Conservation (phyloP, 2,329 filamentous ascomycete species). For the Chaetomiaceae sp. region DNA sequence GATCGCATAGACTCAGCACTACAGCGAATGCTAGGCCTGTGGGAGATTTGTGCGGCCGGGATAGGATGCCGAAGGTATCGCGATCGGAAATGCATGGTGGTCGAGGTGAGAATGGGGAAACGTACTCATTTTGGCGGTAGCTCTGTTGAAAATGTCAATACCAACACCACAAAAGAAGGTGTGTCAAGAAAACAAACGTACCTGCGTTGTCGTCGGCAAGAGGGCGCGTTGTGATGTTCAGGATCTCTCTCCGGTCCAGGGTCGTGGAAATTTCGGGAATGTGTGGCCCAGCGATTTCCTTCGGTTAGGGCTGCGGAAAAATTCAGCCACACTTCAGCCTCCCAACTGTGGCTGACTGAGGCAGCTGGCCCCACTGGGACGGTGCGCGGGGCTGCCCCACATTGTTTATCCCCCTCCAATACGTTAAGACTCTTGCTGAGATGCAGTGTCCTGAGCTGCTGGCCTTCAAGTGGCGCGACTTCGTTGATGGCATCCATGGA, state of each 20-base stretch:
- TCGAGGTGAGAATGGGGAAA: conserved; percentile 22
- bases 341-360: not conserved
- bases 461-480: too few species aligned
- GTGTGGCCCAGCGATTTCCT: conserved; percentile 22
- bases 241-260: conserved; percentile 21
- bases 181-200: conserved; percentile 13
- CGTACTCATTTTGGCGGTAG: conserved; percentile 54
- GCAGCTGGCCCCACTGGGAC: not conserved
- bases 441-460: too few species aligned
- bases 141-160: conserved; percentile 25
- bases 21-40: too few species aligned
- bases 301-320: conserved; percentile 23
- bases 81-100: not conserved
- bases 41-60: conserved; percentile 11
- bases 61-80: conserved; percentile 1
- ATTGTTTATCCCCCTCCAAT: too few species aligned
- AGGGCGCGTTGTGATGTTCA: conserved; percentile 23
- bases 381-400: not conserved
- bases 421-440: too few species aligned
- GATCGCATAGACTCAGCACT: too few species aligned
- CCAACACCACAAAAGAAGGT: not conserved
- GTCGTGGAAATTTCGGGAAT: conserved; percentile 27
- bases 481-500: too few species aligned
- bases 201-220: conserved; percentile 26
- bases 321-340: conserved; percentile 12